phyloP scores from a whole-genome alignment of 2,329 filamentous ascomycete species.

The Aaosphaeria arxii region DNA sequence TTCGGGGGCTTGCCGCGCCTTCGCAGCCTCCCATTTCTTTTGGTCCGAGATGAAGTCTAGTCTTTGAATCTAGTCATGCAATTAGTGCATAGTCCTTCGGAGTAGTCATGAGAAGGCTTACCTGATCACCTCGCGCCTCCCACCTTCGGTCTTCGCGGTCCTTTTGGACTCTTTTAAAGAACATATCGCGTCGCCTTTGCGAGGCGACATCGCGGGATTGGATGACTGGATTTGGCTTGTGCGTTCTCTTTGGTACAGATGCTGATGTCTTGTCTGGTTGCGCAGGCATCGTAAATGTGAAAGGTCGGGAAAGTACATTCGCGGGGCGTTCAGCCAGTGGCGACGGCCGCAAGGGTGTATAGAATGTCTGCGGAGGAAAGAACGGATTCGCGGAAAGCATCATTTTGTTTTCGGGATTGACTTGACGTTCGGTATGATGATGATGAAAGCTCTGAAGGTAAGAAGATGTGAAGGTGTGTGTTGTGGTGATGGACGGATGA shows the following conservation, averaged over 20 bases:
- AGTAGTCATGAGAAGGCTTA: constrained; percentile 15
- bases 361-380: constrained; percentile 20
- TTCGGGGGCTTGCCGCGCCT: constrained; percentile 39
- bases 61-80: constrained; percentile 41
- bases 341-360: constrained; percentile 37
- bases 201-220: constrained; percentile 59
- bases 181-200: constrained; percentile 64
- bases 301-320: constrained; percentile 29
- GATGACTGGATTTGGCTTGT: constrained; percentile 62
- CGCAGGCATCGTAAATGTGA: constrained; percentile 27
- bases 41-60: constrained; percentile 45
- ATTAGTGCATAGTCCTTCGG: neutral
- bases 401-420: constrained; percentile 9
- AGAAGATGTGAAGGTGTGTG: no score
- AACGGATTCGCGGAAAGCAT: constrained; percentile 27
- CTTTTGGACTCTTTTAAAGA: constrained; percentile 58
- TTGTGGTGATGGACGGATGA: no score
- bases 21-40: constrained; percentile 45
- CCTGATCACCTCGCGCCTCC: constrained; percentile 46
- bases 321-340: constrained; percentile 45
- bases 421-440: neutral
- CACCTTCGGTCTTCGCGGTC: constrained; percentile 46
- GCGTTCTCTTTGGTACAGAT: constrained; percentile 31
- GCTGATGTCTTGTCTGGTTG: constrained; percentile 16
- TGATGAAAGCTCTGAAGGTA: neutral